Evolutionary conservation across 2,329 filamentous ascomycete genomes (phyloP).

Genomic region (Neopestalotiopsis rosae): DNA sequence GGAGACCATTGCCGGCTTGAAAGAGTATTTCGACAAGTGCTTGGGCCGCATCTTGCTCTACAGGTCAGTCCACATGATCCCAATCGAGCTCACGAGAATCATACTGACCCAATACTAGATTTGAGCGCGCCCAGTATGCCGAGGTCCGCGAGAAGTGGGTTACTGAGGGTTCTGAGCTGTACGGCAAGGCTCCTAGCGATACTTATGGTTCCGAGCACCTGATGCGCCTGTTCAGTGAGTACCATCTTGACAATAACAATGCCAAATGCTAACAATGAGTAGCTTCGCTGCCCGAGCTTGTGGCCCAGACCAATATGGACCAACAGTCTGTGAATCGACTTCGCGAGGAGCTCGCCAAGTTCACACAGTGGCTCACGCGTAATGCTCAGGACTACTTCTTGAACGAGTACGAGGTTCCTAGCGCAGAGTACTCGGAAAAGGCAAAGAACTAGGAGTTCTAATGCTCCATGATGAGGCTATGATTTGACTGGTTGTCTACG

Average conservation of each 20-base stretch:
- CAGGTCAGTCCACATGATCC: conserved; percentile 49
- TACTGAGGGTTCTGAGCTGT: conserved; percentile 63
- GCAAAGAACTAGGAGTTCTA: conserved; percentile 43
- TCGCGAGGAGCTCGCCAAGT: conserved; percentile 85
- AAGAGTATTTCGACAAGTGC: conserved; percentile 92
- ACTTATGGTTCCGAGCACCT: conserved; percentile 95
- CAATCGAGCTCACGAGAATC: background rate
- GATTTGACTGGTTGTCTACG: background rate
- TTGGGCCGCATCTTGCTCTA: conserved; percentile 91
- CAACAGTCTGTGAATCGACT: conserved; percentile 86
- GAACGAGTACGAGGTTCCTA: conserved; percentile 75
- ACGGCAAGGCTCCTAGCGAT: conserved; percentile 76
- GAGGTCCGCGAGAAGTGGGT: conserved; percentile 76
- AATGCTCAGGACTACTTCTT: conserved; percentile 80
- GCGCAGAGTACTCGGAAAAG: conserved; percentile 74
- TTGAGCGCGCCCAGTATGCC: conserved; percentile 88
- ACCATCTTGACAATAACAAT: background rate
- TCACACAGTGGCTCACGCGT: conserved; percentile 84
- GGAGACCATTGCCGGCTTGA: conserved; percentile 84
- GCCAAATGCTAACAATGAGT: conserved; percentile 16
- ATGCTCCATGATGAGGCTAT: background rate
- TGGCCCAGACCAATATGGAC: conserved; percentile 99
- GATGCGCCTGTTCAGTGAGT: conserved; percentile 83
- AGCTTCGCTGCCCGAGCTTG: conserved; percentile 91
- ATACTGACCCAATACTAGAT: conserved; percentile 55